A percentile compares a stretch with the other conserved stretches of the same genome.
phyloP scores from a whole-genome alignment of 2,329 filamentous ascomycete genomes.

The Endothia cerciana region DNA sequence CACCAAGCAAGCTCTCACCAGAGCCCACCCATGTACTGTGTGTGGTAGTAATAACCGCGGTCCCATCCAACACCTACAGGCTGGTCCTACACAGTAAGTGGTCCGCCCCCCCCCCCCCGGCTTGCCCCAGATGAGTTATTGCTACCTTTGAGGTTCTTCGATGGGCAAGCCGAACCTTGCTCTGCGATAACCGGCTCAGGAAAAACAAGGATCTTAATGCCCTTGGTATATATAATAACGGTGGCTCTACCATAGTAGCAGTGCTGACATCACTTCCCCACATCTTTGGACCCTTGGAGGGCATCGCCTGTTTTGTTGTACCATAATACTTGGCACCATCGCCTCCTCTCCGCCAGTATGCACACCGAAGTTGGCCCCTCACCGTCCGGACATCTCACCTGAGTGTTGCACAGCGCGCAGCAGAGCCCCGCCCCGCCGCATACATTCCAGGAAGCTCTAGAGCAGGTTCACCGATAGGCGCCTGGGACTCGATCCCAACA shows the following conservation, averaged over 20 bases:
- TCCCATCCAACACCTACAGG: no score
- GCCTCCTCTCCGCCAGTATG: background rate
- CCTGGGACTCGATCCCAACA: background rate
- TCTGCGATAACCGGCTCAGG: background rate
- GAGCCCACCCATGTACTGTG: no score
- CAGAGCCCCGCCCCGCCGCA: background rate
- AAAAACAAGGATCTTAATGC: background rate
- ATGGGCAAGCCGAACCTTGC: background rate
- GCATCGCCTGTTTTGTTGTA: background rate
- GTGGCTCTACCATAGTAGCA: background rate
- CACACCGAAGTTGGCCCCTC: background rate
- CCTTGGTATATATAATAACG: background rate
- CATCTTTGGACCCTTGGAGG: background rate
- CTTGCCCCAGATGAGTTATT: no score
- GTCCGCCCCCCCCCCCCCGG: no score
- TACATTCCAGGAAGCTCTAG: background rate
- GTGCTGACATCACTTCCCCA: background rate
- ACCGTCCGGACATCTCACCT: background rate
- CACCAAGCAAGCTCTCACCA: no score
- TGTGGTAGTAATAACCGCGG: no score
- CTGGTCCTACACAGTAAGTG: no score
- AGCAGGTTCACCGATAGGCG: background rate
- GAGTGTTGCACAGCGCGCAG: background rate
- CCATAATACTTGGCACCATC: background rate
- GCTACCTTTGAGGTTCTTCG: background rate